Evolutionary conservation across 805 yeast genomes (phyloP), one percentile per base, ranked within the genome.

Genomic region (Kluyveromyces aestuarii): DNA sequence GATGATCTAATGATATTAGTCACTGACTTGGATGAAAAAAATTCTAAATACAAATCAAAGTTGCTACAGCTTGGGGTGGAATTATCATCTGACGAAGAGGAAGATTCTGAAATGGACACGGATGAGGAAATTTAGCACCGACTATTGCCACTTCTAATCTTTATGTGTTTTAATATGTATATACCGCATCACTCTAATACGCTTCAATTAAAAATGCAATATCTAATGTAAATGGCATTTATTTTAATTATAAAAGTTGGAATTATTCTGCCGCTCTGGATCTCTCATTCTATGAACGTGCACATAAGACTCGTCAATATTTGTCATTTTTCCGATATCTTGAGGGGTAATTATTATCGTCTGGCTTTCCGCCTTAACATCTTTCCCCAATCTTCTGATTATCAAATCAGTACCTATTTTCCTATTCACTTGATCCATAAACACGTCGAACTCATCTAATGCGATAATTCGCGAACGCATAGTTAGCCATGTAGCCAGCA

Each of bases 381-480:
- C 77, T 44, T 74, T 74, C 8, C 80, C 67, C 30, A 90, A 75
- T 54, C 87, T 85, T 25, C 76, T 76, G 44, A 89, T 70, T 62
- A 93, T 81, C 52, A 90, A 67, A 44, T 78, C 74, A 61, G 93
- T 80, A 51, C 96, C 88, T 46, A 85, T 77, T 41, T 82, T 75
- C 55, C 99, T 76, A 62, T 90, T 89, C 16, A 88, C 87, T 44
- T 88, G 87, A 65, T 93, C 99, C 99, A 93, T 93, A 60, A 82
- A 93, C 18, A 93, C 99, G 68, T 93, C 99, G 64, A 86, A 93
- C 66, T 93, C 99, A 67, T 93, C 99, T 51, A 93, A 70, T 0
- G 97, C 97, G 51, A 95, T 78, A 17, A 93, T 77, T 49, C 86
- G 79, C 0, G 95, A 83, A 52, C 84, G 80, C 96, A 93, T 90